These are phyloP conservation scores for Actinomortierella ambigua DNA, from an alignment of 371 early-diverging fungal species.

Conservation along the genomic window DNA sequence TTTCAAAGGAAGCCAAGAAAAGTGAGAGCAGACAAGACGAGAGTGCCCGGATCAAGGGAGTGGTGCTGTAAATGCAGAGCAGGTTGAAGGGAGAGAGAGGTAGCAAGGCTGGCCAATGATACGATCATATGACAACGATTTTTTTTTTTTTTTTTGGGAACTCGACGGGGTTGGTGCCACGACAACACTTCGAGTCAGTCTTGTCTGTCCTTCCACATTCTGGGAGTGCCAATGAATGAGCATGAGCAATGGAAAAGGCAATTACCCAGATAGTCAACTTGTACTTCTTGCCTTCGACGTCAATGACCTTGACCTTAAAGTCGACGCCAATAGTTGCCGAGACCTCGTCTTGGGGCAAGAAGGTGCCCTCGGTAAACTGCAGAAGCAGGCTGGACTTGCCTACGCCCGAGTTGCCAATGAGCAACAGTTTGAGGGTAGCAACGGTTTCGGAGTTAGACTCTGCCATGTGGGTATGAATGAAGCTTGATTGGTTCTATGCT, in stretches of 20 bases:
- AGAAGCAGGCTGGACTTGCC: conserved; percentile 98
- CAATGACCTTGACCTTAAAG: conserved; percentile 97
- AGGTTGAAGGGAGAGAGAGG: too few species aligned
- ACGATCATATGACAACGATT: too few species aligned
- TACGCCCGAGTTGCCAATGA: conserved; percentile 99
- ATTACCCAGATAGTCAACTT: conserved; percentile 98
- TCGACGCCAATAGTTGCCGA: conserved; percentile 99
- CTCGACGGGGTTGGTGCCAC: too few species aligned
- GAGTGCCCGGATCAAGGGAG: too few species aligned
- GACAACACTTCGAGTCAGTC: neutral
- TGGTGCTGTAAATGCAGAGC: too few species aligned
- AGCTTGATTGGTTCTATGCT: neutral
- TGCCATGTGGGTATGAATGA: conserved; percentile 9
- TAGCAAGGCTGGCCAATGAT: too few species aligned
- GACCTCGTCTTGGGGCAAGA: conserved; percentile 90
- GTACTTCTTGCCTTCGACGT: conserved; percentile 88
- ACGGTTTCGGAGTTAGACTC: conserved; percentile 45
- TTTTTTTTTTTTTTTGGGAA: too few species aligned
- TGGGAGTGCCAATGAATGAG: neutral
- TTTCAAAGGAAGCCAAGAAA: too few species aligned
- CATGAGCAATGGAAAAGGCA: neutral
- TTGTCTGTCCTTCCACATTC: neutral
- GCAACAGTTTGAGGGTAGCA: conserved; percentile 93
- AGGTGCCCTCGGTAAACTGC: conserved; percentile 98
- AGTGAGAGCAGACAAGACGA: too few species aligned